These are phyloP conservation scores for Colletotrichum gloeosporioides DNA, from an alignment of 2,329 filamentous ascomycete genomes.

Conservation along the genomic window DNA sequence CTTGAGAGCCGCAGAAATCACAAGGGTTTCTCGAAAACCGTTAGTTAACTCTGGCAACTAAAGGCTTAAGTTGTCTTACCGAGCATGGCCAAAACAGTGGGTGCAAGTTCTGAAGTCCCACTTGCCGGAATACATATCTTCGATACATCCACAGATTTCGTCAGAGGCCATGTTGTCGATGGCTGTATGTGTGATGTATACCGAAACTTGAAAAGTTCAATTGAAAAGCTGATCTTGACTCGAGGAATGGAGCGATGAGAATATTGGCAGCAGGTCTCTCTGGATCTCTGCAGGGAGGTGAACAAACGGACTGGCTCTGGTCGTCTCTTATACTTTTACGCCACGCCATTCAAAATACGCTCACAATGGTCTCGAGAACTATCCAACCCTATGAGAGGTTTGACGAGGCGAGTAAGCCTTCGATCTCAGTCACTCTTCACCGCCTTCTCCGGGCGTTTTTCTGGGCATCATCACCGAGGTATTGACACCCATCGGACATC, in stretches of 20 bases:
- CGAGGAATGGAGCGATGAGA: neutral
- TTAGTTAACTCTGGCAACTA: neutral
- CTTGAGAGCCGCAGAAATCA: conserved; percentile 2
- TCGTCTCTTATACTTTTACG: neutral
- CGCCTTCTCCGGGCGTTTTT: neutral
- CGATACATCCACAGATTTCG: conserved; percentile 25
- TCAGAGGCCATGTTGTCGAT: conserved; percentile 2
- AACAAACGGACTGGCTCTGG: neutral
- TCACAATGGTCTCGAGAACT: neutral
- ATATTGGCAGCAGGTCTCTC: neutral
- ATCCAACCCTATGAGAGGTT: neutral
- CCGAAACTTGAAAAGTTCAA: neutral
- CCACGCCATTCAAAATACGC: neutral
- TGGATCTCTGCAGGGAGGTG: neutral
- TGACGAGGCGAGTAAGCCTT: neutral
- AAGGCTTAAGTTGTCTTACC: neutral
- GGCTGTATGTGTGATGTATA: neutral
- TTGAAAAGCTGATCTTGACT: neutral
- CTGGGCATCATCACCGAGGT: neutral
- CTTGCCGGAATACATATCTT: conserved; percentile 11
- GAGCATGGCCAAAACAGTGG: conserved; percentile 8
- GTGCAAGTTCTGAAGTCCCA: conserved; percentile 19
- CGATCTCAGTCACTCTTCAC: neutral
- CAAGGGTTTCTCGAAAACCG: neutral
- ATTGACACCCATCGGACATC: neutral